phyloP scores from a whole-genome alignment of 2,329 filamentous ascomycete genomes.

The Scleromitrula shiraiana region DNA sequence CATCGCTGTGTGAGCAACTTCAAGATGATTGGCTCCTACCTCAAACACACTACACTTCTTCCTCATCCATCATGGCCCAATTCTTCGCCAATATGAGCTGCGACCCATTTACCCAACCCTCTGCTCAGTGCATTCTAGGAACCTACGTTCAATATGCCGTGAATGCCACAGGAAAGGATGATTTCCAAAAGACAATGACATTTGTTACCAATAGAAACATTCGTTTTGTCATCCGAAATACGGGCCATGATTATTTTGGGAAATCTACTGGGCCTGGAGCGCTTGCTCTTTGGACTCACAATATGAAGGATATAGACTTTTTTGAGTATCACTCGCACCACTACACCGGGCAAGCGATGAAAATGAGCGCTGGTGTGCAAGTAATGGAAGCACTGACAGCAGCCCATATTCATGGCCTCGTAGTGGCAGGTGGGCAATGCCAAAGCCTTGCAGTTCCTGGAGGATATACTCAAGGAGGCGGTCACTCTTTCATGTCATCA shows the following conservation, averaged over 20 bases:
- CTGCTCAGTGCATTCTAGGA: slow-evolving; percentile 11
- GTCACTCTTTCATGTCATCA: too few species aligned
- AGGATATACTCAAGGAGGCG: too few species aligned
- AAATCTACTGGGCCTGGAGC: slow-evolving; percentile 39
- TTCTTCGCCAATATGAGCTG: slow-evolving; percentile 36
- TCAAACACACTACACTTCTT: slow-evolving; percentile 28
- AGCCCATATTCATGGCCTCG: too few species aligned
- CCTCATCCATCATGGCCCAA: slow-evolving; percentile 40
- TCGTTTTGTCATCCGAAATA: slow-evolving; percentile 35
- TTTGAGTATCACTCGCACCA: too few species aligned
- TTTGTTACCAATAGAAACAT: slow-evolving; percentile 30
- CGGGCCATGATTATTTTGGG: slow-evolving; percentile 39
- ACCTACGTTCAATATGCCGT: slow-evolving; percentile 20
- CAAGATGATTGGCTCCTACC: too few species aligned
- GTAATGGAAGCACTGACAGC: too few species aligned
- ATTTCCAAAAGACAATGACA: slow-evolving; percentile 20
- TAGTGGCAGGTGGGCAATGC: too few species aligned
- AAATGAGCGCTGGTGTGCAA: too few species aligned
- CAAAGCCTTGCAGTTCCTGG: too few species aligned
- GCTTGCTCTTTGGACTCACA: slow-evolving; percentile 41
- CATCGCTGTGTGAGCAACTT: too few species aligned
- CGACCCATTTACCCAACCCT: slow-evolving; percentile 14
- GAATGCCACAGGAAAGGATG: slow-evolving; percentile 13
- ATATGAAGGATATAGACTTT: slow-evolving; percentile 38
- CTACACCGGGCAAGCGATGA: too few species aligned